These are phyloP conservation scores for Dipteronia sinensis DNA, from an alignment of 345 rosid species.

Conservation along the genomic window DNA sequence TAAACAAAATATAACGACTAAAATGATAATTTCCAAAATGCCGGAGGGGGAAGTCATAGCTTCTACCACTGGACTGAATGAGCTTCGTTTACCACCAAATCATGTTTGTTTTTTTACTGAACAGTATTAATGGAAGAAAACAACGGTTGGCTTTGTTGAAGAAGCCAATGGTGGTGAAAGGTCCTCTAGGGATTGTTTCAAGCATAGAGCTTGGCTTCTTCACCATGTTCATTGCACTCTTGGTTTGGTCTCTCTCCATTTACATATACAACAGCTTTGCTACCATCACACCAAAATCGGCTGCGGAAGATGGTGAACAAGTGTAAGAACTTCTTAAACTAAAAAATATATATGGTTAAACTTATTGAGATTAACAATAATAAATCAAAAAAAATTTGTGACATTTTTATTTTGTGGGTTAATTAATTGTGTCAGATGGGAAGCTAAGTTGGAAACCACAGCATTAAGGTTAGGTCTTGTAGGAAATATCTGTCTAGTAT, in stretches of 20 bases:
- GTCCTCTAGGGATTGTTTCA: constrained; percentile 86
- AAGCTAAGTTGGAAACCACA: constrained; percentile 38
- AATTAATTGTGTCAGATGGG: constrained; percentile 51
- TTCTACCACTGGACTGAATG: no score
- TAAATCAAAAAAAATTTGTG: not conserved
- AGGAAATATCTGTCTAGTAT: constrained; percentile 66
- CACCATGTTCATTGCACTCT: constrained; percentile 65
- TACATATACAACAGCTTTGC: constrained; percentile 48
- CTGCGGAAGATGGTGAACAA: constrained; percentile 35
- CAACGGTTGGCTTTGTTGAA: constrained; percentile 28
- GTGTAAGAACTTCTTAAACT: constrained; percentile 38
- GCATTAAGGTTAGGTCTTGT: constrained; percentile 49
- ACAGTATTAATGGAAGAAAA: constrained; percentile 22
- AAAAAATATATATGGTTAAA: not conserved
- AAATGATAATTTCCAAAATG: no score
- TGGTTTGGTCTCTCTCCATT: constrained; percentile 59
- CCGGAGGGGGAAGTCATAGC: no score
- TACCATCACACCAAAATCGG: constrained; percentile 39
- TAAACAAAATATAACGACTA: no score
- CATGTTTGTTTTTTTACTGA: not conserved
- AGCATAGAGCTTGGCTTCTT: constrained; percentile 60
- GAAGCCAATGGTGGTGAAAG: constrained; percentile 70
- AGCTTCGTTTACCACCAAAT: no score
- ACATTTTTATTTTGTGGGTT: not conserved
- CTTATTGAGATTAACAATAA: no score